Evolutionary conservation across 1,139 yeast genomes (phyloP).

Genomic region (Schizosaccharomyces versatilis): DNA sequence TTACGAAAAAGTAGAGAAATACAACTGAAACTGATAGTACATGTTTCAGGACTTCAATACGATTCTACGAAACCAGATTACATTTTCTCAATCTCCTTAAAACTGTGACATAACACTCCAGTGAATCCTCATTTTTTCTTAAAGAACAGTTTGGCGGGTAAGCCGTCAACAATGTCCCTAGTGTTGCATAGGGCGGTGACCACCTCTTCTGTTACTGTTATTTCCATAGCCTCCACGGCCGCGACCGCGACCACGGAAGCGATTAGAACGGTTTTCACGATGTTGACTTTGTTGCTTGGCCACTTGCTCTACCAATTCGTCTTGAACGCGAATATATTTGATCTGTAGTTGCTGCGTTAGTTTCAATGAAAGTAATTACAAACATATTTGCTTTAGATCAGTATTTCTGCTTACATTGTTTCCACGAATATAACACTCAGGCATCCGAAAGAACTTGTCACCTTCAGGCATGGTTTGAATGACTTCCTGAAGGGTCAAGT

Average conservation of each 20-base stretch:
- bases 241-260: slow-evolving; percentile 4
- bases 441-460: slow-evolving; percentile 40
- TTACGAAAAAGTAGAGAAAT: slow-evolving; percentile 29
- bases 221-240: slow-evolving; percentile 19
- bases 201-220: slow-evolving; percentile 4
- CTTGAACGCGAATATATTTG: slow-evolving; percentile 44
- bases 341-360: slow-evolving; percentile 17
- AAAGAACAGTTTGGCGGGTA: not conserved
- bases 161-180: not conserved
- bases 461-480: slow-evolving; percentile 47
- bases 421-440: slow-evolving; percentile 72
- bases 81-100: too few species aligned
- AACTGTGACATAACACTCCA: too few species aligned
- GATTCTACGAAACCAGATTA: too few species aligned
- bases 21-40: too few species aligned
- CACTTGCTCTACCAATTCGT: slow-evolving; percentile 29
- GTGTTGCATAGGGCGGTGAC: not conserved
- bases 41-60: too few species aligned
- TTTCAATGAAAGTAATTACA: not conserved
- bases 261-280: slow-evolving; percentile 17
- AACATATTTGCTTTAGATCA: not conserved
- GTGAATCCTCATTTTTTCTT: too few species aligned
- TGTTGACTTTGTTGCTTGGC: slow-evolving; percentile 60
- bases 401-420: slow-evolving; percentile 25
- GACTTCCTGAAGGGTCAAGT: slow-evolving; percentile 60